A percentile compares a stretch with the other conserved stretches of the same genome.
These are phyloP conservation scores for Trichoderma aggressivum DNA, from an alignment of 2,329 filamentous ascomycete species.

Conservation along the genomic window DNA sequence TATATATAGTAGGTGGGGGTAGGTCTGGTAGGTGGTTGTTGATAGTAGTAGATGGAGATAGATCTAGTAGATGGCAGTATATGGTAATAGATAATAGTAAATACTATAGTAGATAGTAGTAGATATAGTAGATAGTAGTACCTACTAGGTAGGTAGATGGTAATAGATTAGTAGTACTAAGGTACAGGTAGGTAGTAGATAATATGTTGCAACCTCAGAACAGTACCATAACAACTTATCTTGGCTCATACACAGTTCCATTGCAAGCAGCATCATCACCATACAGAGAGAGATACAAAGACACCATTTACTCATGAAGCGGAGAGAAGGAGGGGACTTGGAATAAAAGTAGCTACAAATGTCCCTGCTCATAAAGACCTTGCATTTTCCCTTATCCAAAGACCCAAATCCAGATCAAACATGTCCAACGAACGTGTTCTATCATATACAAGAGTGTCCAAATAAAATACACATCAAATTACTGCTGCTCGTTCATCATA, in stretches of 20 bases:
- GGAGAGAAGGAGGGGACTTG: neutral
- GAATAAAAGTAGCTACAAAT: neutral
- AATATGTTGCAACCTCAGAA: neutral
- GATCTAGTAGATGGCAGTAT: too few species aligned
- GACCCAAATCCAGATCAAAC: neutral
- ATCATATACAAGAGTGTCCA: constrained; percentile 10
- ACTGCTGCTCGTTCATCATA: constrained; percentile 24
- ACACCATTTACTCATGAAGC: neutral
- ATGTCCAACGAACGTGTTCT: constrained; percentile 8
- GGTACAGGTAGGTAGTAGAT: too few species aligned
- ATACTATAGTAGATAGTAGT: too few species aligned
- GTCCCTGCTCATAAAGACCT: neutral
- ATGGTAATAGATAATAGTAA: too few species aligned
- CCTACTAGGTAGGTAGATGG: too few species aligned
- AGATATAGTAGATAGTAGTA: too few species aligned
- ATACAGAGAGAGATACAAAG: neutral
- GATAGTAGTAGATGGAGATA: too few species aligned
- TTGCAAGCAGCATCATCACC: neutral
- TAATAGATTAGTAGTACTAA: too few species aligned
- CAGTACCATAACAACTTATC: neutral
- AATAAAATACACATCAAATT: neutral
- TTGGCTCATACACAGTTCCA: neutral
- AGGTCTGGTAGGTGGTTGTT: too few species aligned
- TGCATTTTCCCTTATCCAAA: constrained; percentile 1
- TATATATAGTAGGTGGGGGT: too few species aligned